Percentiles rank a stretch among this genome's conserved stretches.
Conservation (phyloP, 208 protist species). For the Acanthamoeba polyphaga region DNA sequence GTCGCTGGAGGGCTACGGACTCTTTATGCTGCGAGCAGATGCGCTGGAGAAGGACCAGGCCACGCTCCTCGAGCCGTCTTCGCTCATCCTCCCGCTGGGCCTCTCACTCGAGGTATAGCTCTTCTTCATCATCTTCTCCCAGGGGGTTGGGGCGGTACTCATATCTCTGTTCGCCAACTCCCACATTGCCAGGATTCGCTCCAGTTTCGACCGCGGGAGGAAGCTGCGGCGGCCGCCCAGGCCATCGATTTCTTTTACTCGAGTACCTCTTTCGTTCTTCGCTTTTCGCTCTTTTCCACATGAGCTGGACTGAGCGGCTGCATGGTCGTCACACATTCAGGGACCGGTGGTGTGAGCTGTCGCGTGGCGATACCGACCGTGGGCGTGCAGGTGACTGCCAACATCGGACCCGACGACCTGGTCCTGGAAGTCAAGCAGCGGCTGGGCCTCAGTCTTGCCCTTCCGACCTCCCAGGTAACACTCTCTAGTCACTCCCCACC, state of each 20-base stretch:
- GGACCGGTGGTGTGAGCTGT: background rate
- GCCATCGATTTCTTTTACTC: background rate
- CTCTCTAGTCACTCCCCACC: background rate
- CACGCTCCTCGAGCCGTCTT: background rate
- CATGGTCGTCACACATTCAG: background rate
- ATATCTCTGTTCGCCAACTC: background rate
- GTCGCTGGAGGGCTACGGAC: background rate
- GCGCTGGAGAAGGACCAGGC: conserved; percentile 12
- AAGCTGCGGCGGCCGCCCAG: background rate
- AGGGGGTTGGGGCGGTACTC: background rate
- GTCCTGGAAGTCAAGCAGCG: background rate
- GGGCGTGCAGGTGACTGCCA: background rate
- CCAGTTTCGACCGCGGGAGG: background rate
- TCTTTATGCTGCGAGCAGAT: background rate
- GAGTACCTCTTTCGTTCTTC: background rate
- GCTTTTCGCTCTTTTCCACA: background rate
- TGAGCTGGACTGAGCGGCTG: background rate
- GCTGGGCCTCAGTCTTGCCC: background rate
- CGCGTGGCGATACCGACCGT: background rate
- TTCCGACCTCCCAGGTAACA: background rate
- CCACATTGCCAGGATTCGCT: background rate
- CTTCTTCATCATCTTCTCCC: background rate
- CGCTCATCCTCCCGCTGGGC: background rate
- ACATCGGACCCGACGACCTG: conserved; percentile 27
- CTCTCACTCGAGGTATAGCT: background rate